Evolutionary conservation across 1,139 yeast genomes (phyloP).

Genomic region (Hansenula lynferdii): DNA sequence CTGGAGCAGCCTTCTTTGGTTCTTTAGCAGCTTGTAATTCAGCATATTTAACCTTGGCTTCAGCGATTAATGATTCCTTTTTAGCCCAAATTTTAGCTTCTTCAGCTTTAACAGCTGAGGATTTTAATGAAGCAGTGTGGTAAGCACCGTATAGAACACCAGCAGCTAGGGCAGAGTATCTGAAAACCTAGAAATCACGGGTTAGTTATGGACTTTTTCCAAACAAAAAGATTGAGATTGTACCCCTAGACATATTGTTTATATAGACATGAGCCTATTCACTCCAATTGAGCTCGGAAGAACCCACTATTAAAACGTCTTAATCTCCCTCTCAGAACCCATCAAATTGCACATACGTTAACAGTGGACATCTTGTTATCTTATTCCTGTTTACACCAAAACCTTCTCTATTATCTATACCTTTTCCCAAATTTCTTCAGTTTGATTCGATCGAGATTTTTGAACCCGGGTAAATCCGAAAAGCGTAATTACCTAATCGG

Average conservation of each 20-base stretch:
- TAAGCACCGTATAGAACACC: conserved; percentile 88
- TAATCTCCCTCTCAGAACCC: neutral
- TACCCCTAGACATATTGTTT: too few species aligned
- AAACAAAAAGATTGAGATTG: too few species aligned
- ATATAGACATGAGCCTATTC: neutral
- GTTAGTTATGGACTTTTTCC: too few species aligned
- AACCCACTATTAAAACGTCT: neutral
- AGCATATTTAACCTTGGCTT: conserved; percentile 88
- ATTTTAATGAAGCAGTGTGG: conserved; percentile 70
- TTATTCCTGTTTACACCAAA: neutral
- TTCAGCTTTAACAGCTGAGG: conserved; percentile 52
- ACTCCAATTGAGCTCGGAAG: neutral
- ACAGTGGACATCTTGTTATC: conserved; percentile 37
- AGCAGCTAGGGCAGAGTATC: conserved; percentile 89
- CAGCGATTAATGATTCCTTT: conserved; percentile 71
- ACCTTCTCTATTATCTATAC: neutral
- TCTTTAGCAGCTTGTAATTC: conserved; percentile 47
- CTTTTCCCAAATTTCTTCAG: conserved; percentile 1
- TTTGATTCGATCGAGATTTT: conserved; percentile 3
- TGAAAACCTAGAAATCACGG: conserved; percentile 52
- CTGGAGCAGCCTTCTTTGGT: conserved; percentile 19
- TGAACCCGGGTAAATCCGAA: conserved; percentile 1
- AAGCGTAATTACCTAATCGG: neutral
- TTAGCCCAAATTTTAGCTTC: conserved; percentile 57
- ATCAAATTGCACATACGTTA: conserved; percentile 28